Evolutionary conservation across 2,329 filamentous ascomycete species (phyloP), one percentile per base, ranked within the genome.

Genomic region (Epichloe uncinata): DNA sequence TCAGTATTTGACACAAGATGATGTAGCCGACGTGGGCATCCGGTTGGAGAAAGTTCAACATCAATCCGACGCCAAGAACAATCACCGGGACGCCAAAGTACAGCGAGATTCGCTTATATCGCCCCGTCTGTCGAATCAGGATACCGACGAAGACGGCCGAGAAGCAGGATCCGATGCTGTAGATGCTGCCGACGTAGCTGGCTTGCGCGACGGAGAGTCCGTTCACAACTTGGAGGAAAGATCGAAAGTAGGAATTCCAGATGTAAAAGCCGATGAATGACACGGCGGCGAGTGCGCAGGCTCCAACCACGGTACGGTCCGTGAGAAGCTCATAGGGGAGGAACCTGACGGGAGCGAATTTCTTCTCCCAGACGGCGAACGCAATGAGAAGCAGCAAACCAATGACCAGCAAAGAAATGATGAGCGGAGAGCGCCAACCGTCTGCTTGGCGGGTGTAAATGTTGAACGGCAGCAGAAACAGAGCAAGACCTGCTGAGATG

Each of bases 381-480:
- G 66, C 56, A 9, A 78, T 59, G 2, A 87, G 65, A 22, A 78
- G 73, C 0, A 79, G 53, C 11, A 74, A 63, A 0, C 84, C 84
- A 22, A 84, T 58, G 2, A 79, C 69, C 20, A 74, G 66, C 67
- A 82, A 75, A 33, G 66, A 63, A 49, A 81, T 70, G 56, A 81
- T 74, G 41, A 71, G 63, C 38, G 67, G 64, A 9, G 72, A 73
- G 35, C 63, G 62, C 74, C 74, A 80, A 4, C 68, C 68, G 42
- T 70, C 59, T 35, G 66, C 63, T 15, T 72, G 67, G 45, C 60
- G 57, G 3, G 62, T 55, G 42, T 74, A 70, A 13, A 85, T 66
- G n/a, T 73, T 82, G 60, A 86, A 78, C 0, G 83, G 80, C 1
- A 87, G 69, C n/a, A 86, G 66, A 55, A 86, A 78, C 12, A 84